These are phyloP conservation scores for Solanum arcanum DNA, from an alignment of 257 asterid species.

Conservation along the genomic window DNA sequence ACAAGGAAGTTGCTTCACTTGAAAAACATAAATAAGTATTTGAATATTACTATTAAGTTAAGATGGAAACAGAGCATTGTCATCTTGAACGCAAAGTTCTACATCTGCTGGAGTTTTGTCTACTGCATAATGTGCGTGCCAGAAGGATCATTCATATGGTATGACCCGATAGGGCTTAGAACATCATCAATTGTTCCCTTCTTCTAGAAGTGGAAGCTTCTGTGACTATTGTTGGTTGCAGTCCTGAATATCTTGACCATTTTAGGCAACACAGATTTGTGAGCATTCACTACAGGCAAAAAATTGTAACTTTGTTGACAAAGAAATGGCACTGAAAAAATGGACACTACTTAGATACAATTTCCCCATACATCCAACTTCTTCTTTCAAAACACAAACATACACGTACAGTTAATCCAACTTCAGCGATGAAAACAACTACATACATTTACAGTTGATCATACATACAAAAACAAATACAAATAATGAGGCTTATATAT, in stretches of 20 bases:
- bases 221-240: no score
- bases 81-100: no score
- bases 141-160: no score
- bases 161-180: no score
- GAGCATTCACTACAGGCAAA: not conserved
- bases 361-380: not conserved
- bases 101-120: no score
- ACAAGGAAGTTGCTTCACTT: not conserved
- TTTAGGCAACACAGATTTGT: no score
- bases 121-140: no score
- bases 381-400: not conserved
- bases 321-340: not conserved
- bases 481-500: not conserved
- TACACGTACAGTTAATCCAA: not conserved
- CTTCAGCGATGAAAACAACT: not conserved
- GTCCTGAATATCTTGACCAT: not conserved
- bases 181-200: no score
- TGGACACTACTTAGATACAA: not conserved
- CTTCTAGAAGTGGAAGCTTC: no score
- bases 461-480: not conserved
- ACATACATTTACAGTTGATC: not conserved
- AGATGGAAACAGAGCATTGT: not conserved
- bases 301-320: not conserved
- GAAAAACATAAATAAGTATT: not conserved
- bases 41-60: not conserved